These are phyloP conservation scores for Picocystis salinarum DNA, from an alignment of 139 green algal species.

Conservation along the genomic window DNA sequence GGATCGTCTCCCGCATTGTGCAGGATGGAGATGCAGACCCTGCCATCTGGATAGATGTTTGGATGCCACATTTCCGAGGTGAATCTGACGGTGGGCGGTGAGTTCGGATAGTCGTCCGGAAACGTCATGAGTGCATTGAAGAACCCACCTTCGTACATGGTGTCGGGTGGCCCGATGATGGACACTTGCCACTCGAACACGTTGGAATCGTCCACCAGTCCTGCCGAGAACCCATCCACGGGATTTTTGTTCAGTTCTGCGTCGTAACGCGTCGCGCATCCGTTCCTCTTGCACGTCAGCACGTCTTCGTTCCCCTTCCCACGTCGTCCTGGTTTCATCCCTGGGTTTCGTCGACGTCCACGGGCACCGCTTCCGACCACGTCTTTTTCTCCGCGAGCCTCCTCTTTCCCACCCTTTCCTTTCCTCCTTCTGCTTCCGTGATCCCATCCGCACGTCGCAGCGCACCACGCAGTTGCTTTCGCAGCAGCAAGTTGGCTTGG, in stretches of 20 bases:
- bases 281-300: not conserved
- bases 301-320: no score
- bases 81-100: slow-evolving; percentile 78
- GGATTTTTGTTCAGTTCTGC: slow-evolving; percentile 89
- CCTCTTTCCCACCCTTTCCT: no score
- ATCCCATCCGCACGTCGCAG: not conserved
- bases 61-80: slow-evolving; percentile 98
- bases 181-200: slow-evolving; percentile 96
- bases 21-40: slow-evolving; percentile 99
- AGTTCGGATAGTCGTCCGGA: slow-evolving; percentile 94
- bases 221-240: slow-evolving; percentile 95
- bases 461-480: slow-evolving; percentile 81
- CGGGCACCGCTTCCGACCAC: no score
- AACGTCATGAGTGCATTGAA: slow-evolving; percentile 93
- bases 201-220: slow-evolving; percentile 88
- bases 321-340: no score
- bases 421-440: not conserved
- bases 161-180: slow-evolving; percentile 94
- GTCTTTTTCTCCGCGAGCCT: no score
- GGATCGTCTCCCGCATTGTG: slow-evolving; percentile 88
- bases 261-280: not conserved
- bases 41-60: slow-evolving; percentile 87
- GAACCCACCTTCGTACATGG: slow-evolving; percentile 97
- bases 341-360: no score
- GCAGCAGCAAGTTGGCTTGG: slow-evolving; percentile 67